Evolutionary conservation across 2,329 filamentous ascomycete species (phyloP), one percentile per base, ranked within the genome.

Genomic region (Exserohilum turcica): DNA sequence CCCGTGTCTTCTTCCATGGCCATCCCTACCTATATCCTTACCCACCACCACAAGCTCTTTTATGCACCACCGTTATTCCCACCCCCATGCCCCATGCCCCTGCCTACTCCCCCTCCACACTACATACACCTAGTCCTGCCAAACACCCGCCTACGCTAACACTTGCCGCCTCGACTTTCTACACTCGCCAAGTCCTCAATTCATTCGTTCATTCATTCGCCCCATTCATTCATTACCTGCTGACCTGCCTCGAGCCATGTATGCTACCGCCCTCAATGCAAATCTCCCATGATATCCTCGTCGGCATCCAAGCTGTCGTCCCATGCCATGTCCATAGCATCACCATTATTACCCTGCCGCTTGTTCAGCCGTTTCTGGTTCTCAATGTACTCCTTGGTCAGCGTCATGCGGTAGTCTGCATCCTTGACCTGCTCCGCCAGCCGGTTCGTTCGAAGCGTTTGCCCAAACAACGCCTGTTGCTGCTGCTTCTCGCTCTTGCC

Each of bases 311-410:
- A 53, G 6, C 62, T 59, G 15, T 71, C 72, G 19, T 72, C 70
- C 69, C 69, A 75, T 1, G 66, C 62, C 19, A 66, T 68, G 42
- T 75, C 74, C 74, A 75, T 75, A 2, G 64, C 63, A 10, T 75
- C 72, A 7, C 65, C 63, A 13, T 52, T 47, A 6, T 65, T 64
- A n/a, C 67, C 70, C 28, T 65, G 63, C 46, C 76, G 74, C 70
- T 77, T 76, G 62, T 75, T 79, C 54, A 75, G 60, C 56, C 77
- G 82, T 63, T 79, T 80, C 45, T 81, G 54, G 44, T 77, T 77
- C 37, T 85, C 82, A 28, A 86, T 74, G 61, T 83, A 85, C 65
- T 87, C 85, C 61, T 81, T 83, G 49, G 78, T 82, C 36, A 88
- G 68, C 36, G 80, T 82, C 43, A 87, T 66, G 15, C 79, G 80